These are phyloP conservation scores for Tetrastigma voinierianum DNA, from an alignment of 164 flowering plant genomes.

Conservation along the genomic window DNA sequence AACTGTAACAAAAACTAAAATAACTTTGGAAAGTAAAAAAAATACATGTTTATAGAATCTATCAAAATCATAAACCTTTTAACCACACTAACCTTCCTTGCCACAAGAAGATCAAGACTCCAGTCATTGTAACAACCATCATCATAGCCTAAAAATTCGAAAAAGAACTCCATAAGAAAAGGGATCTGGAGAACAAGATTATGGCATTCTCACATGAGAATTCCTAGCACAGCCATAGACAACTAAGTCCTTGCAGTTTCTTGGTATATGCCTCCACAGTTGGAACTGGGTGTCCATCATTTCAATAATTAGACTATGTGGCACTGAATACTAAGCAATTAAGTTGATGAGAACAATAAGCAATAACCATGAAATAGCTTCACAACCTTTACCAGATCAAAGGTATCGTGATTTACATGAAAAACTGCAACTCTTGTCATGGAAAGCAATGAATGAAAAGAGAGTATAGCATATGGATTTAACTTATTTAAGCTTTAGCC, in stretches of 20 bases:
- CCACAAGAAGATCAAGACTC: constrained; percentile 81
- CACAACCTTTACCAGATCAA: no score
- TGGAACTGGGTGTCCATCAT: neutral
- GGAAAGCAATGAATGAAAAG: no score
- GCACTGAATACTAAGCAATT: no score
- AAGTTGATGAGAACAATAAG: no score
- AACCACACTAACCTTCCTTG: constrained; percentile 63
- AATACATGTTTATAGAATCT: neutral
- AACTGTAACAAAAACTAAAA: neutral
- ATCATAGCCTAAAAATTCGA: constrained; percentile 49
- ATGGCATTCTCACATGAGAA: neutral
- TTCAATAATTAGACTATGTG: neutral
- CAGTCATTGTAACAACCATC: constrained; percentile 91
- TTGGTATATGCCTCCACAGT: neutral
- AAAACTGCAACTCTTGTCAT: no score
- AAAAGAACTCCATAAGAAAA: constrained; percentile 9
- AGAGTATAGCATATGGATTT: no score
- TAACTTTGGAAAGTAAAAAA: neutral
- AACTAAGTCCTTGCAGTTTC: neutral
- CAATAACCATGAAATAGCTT: no score
- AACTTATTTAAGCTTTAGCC: no score
- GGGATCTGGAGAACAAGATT: neutral
- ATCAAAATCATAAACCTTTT: constrained; percentile 2
- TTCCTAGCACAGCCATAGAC: neutral
- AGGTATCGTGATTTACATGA: no score